A percentile compares a stretch with the other conserved stretches of the same genome.
phyloP scores from a whole-genome alignment of 352 stramenopile genomes.

The Phytophthora hybrid region DNA sequence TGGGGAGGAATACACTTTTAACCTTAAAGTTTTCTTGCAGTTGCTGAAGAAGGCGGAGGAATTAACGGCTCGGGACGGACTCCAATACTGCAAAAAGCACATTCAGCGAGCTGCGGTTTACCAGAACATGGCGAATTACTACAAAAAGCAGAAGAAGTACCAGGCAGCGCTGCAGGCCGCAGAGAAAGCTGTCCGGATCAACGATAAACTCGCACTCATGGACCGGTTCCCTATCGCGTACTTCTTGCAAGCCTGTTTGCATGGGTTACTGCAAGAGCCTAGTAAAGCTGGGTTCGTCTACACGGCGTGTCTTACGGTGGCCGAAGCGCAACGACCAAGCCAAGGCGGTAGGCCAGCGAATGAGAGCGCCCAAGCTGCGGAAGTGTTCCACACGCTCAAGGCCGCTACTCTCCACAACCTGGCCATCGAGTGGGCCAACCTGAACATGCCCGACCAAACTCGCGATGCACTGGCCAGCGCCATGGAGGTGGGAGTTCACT shows the following conservation, averaged over 20 bases:
- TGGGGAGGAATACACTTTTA: background rate
- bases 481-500: slow-evolving; percentile 70
- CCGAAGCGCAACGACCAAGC: slow-evolving; percentile 43
- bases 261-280: slow-evolving; percentile 62
- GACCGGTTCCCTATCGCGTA: slow-evolving; percentile 72
- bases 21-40: slow-evolving; percentile 30
- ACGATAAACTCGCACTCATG: slow-evolving; percentile 56
- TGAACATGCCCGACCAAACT: slow-evolving; percentile 69
- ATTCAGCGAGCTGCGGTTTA: slow-evolving; percentile 69
- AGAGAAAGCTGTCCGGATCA: slow-evolving; percentile 69
- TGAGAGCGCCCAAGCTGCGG: slow-evolving; percentile 32
- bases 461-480: slow-evolving; percentile 62
- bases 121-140: slow-evolving; percentile 73
- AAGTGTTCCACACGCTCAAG: slow-evolving; percentile 61
- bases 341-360: slow-evolving; percentile 4
- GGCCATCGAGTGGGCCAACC: slow-evolving; percentile 74
- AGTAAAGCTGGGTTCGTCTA: slow-evolving; percentile 76
- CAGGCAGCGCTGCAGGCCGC: slow-evolving; percentile 67
- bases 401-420: slow-evolving; percentile 76
- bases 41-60: slow-evolving; percentile 75
- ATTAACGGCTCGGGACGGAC: slow-evolving; percentile 58
- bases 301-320: slow-evolving; percentile 57
- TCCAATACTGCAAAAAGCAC: slow-evolving; percentile 74
- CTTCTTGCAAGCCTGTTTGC: slow-evolving; percentile 67
- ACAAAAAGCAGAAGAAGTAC: slow-evolving; percentile 83